Evolutionary conservation across 2,329 filamentous ascomycete genomes (phyloP).

Genomic region (Mycosphaerella arachidis): DNA sequence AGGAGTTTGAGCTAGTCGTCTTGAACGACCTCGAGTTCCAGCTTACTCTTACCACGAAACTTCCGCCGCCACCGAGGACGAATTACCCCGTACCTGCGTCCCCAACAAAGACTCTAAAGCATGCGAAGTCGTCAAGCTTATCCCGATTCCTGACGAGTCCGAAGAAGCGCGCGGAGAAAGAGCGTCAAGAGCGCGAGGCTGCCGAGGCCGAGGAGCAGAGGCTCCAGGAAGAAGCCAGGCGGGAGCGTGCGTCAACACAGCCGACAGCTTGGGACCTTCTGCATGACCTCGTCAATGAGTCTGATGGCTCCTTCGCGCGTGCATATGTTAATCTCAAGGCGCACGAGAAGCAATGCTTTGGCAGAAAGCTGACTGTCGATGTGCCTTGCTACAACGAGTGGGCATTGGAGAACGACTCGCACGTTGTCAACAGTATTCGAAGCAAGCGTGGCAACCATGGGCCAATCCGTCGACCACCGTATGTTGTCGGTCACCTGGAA

Average conservation of each 20-base stretch:
- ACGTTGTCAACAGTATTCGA: conserved; percentile 79
- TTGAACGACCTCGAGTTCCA: conserved; percentile 98
- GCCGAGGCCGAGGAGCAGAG: conserved; percentile 57
- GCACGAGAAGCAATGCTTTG: conserved; percentile 82
- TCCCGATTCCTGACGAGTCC: conserved; percentile 89
- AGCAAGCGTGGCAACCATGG: conserved; percentile 64
- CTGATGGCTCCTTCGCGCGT: conserved; percentile 89
- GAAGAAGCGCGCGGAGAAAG: conserved; percentile 93
- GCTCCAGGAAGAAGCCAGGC: conserved; percentile 37
- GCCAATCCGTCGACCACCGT: conserved; percentile 78
- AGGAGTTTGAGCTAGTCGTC: conserved; percentile 97
- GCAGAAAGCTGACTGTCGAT: conserved; percentile 80
- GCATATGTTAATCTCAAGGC: conserved; percentile 92
- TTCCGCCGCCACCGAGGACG: conserved; percentile 53
- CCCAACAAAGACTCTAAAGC: conserved; percentile 60
- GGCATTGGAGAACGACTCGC: conserved; percentile 75
- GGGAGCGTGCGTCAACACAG: conserved; percentile 56
- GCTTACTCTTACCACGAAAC: conserved; percentile 90
- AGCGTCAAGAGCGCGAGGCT: conserved; percentile 77
- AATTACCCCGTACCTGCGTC: conserved; percentile 45
- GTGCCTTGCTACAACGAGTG: conserved; percentile 98
- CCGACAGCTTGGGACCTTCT: conserved; percentile 81
- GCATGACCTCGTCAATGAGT: conserved; percentile 74
- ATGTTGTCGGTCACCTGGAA: conserved; percentile 91
- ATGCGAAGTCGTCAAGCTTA: conserved; percentile 78